These are phyloP conservation scores for Sideroxylon spinosum DNA, from an alignment of 179 eudicot genomes.

Conservation along the genomic window DNA sequence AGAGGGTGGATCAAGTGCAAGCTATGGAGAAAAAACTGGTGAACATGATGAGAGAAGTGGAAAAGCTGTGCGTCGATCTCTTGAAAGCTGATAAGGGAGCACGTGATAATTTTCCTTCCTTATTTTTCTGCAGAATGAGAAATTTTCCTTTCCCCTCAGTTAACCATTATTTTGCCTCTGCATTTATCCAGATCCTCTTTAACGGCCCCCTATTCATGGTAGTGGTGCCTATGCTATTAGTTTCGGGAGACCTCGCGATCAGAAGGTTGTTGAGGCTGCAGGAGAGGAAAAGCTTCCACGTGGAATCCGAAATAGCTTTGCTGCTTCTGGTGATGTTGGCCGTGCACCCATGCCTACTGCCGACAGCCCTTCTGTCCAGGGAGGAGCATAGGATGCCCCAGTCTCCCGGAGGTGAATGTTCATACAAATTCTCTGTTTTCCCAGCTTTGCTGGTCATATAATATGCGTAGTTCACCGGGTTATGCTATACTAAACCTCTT, in stretches of 20 bases:
- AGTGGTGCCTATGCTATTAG: constrained; percentile 44
- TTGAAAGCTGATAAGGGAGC: constrained; percentile 54
- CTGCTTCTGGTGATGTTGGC: constrained; percentile 13
- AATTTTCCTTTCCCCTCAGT: constrained; percentile 16
- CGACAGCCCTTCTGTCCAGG: constrained; percentile 22
- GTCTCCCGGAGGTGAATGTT: constrained; percentile 26
- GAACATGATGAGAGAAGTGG: constrained; percentile 5
- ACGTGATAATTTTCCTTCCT: constrained; percentile 41
- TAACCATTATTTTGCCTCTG: constrained; percentile 32
- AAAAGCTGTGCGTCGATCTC: no score
- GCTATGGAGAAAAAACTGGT: constrained; percentile 60
- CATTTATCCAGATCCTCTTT: constrained; percentile 30
- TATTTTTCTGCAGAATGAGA: neutral
- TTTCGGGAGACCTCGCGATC: constrained; percentile 34
- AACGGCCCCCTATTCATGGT: constrained; percentile 35
- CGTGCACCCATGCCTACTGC: constrained; percentile 11
- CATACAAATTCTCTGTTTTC: constrained; percentile 12
- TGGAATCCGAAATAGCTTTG: constrained; percentile 18
- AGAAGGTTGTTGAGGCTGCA: constrained; percentile 25
- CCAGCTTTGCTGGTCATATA: constrained; percentile 13
- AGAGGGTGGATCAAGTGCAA: constrained; percentile 69
- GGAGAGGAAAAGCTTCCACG: constrained; percentile 31
- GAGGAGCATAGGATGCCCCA: constrained; percentile 23
- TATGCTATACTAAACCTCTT: constrained; percentile 11
- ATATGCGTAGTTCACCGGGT: constrained; percentile 23